Base-by-base conservation (phyloP, 2,329 filamentous ascomycete genomes). In the Simplicillium sp. region DNA sequence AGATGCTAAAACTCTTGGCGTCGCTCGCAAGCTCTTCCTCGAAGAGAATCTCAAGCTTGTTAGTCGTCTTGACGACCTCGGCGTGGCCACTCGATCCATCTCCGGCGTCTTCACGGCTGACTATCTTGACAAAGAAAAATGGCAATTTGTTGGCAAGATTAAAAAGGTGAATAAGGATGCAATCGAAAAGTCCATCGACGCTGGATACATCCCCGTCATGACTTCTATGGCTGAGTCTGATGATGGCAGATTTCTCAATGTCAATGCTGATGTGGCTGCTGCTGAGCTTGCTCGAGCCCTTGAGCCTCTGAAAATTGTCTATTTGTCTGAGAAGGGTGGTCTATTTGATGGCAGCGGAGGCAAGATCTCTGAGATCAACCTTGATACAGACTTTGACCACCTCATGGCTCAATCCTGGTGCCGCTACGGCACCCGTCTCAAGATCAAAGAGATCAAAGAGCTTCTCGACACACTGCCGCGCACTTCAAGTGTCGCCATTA, bases 361-460 rank as follows among this genome's bases (percentile, higher is more conserved):
- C 70, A 94, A 95, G 70, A 97, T 97, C 56, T 95, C 90, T 6
- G 86, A 84, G 44, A 97, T 97, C 66, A 97, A 97, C 67, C 73
- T 98, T 43, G 92, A 98, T 58, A 89, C 94, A 65, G 92, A 98
- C 66, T 97, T 86, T 55, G 87, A 94, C 44, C 75, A 86, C 56
- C 75, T 96, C 55, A 95, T 97, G 87, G 75, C 80, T 43, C 87
- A 96, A 66, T 80, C 85, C 52, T 98, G 90, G 92, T 92, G 94
- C 62, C 82, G 87, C 57, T 94, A 92, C 59, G 92, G 92, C 47
- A 97, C 90, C 31, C 79, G 89, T 47, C 74, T 97, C 49, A 98
- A 98, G 80, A 97, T 98, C 63, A 87, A 85, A 67, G 88, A 98
- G 68, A 94, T 94, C 67, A 94, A 95, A 72, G 88, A 94, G 44